Evolutionary conservation across 2,329 filamentous ascomycete species (phyloP).

Genomic region (Plectosphaerella sp.): DNA sequence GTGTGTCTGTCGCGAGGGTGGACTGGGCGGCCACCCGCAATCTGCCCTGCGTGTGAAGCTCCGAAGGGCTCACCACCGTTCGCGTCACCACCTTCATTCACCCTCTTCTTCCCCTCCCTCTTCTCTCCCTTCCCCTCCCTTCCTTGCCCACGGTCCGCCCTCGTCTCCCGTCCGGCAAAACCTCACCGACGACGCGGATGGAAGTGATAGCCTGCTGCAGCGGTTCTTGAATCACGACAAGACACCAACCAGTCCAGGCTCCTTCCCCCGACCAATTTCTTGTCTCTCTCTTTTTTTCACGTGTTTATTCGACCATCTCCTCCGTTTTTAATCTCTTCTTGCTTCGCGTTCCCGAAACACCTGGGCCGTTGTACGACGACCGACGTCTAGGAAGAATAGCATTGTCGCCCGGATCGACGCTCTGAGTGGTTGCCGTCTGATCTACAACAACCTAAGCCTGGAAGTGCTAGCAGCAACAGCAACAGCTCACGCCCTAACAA

Average conservation of each 20-base stretch:
- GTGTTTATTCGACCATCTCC: neutral
- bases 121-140: conserved; percentile 4
- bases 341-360: too few relatives aligned
- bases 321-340: neutral
- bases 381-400: neutral
- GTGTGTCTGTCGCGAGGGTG: too few relatives aligned
- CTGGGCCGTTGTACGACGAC: too few relatives aligned
- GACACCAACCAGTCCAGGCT: neutral
- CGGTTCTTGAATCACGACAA: too few relatives aligned
- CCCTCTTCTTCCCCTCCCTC: conserved; percentile 1
- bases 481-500: too few relatives aligned
- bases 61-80: neutral
- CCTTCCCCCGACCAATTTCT: neutral
- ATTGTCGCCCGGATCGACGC: conserved; percentile 3
- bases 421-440: conserved; percentile 1
- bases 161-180: conserved; percentile 3
- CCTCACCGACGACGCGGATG: conserved; percentile 6
- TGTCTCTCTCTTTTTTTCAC: neutral
- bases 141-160: conserved; percentile 2
- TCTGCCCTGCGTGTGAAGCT: neutral
- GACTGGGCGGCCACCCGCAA: neutral
- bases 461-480: too few relatives aligned
- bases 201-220: conserved; percentile 2
- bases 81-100: neutral
- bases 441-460: neutral